Base-by-base conservation (phyloP, 345 rosid species). In the Eucalyptus microcorys region DNA sequence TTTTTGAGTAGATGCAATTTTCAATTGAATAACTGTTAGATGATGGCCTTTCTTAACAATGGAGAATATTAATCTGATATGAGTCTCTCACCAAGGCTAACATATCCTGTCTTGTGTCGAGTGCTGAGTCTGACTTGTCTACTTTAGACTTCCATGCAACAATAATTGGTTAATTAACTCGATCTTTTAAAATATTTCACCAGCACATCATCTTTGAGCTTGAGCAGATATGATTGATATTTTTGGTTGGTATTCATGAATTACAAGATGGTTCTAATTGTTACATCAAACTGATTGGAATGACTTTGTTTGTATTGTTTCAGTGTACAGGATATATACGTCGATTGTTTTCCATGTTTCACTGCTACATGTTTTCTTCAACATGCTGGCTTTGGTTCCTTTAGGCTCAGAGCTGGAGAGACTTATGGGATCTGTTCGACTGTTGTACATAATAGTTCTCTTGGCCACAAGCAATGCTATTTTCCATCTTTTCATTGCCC, bases 321-420 rank as follows among this genome's bases (percentile, higher is more conserved):
- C 96, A 98, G 99, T 97, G 91, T 98, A 95, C 96, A 94, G 99
- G 95, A 90, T 95, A 66, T 98, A 93, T 90, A 95, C 98, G 16
- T 93, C 99, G 40, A 55, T 98, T 90, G 6, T 97, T 87, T 98
- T 98, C 71, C 99, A 98, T 87, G 98, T 97, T 86, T 98, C 99
- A 9, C 86, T 98, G 91, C 95, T 98, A 91, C 99, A 98, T 92
- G 96, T 97, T 89, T 79, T 96, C 61, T 97, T 98, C 95, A 98
- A 98, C 95, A 98, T 98, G 97, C 86, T 98, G 96, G 98, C 99
- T 57, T 92, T 97, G 95, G 96, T 97, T 89, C 99, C 99, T 91
- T 91, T 97, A 95, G 98, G 99, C 80, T 95, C 99, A 22, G 99
- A 97, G 91, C 92, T 98, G 89, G 99, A 98, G 96, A 96, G 98